Evolutionary conservation across 305 asterid species (phyloP).

Genomic region (Withania somnifera): DNA sequence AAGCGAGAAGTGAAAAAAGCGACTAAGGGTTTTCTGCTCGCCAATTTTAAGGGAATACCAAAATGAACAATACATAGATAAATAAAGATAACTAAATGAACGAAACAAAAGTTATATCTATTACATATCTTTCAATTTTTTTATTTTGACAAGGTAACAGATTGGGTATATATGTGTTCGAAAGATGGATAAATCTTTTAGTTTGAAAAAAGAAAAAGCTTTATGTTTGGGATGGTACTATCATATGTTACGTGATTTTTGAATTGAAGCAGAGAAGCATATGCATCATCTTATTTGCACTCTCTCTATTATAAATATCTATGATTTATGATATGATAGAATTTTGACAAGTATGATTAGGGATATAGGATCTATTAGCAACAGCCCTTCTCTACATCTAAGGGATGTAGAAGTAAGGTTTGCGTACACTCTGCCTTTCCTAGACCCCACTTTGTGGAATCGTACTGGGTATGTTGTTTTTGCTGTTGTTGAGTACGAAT

Average conservation of each 20-base stretch:
- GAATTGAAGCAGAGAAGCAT: neutral
- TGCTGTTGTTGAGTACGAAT: no score
- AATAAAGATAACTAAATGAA: neutral
- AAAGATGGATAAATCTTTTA: neutral
- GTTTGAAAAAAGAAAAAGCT: neutral
- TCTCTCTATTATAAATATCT: neutral
- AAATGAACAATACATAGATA: neutral
- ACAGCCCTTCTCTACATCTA: no score
- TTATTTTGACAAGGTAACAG: no score
- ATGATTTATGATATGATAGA: neutral
- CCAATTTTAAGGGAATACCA: neutral
- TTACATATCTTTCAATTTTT: no score
- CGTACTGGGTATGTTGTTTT: no score
- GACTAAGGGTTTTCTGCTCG: neutral
- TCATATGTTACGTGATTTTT: neutral
- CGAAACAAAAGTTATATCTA: neutral
- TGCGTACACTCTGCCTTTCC: no score
- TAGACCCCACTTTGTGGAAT: no score
- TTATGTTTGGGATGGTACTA: neutral
- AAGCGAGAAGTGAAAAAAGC: neutral
- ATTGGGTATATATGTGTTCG: no score
- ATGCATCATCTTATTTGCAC: neutral
- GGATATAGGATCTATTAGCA: no score
- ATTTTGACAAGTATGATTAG: neutral
- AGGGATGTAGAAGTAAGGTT: no score